These are phyloP conservation scores for Galerina marginata DNA, from an alignment of 768 basidiomycete species.

Conservation along the genomic window DNA sequence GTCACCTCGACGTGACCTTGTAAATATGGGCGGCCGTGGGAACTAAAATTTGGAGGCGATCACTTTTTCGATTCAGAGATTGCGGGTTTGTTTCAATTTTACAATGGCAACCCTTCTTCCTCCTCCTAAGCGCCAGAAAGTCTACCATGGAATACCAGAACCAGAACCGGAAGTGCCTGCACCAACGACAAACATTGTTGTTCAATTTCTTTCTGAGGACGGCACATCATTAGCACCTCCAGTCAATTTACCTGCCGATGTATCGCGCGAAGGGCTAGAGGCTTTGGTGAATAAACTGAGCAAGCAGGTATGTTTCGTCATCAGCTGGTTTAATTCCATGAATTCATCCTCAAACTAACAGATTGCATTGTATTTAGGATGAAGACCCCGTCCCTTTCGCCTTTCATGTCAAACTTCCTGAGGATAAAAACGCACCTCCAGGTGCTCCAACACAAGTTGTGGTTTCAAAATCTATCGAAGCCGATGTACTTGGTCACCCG, in stretches of 20 bases:
- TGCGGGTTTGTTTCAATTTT: background rate
- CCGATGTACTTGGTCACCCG: constrained; percentile 77
- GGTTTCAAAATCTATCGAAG: constrained; percentile 82
- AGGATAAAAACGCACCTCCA: constrained; percentile 49
- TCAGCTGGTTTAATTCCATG: constrained; percentile 20
- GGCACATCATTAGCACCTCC: constrained; percentile 82
- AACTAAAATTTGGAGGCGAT: background rate
- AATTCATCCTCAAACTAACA: constrained; percentile 25
- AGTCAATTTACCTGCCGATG: constrained; percentile 87
- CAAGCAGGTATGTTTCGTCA: constrained; percentile 58
- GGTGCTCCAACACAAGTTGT: constrained; percentile 77
- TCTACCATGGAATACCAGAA: constrained; percentile 75
- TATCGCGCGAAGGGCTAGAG: constrained; percentile 84
- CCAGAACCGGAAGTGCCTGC: constrained; percentile 55
- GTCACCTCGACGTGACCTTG: too few species aligned
- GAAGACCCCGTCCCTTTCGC: constrained; percentile 93
- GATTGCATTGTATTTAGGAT: constrained; percentile 45
- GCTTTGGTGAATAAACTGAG: constrained; percentile 87
- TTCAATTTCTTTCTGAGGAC: constrained; percentile 92
- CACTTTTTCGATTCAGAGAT: background rate
- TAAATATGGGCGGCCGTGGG: background rate
- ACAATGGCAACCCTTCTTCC: constrained; percentile 85
- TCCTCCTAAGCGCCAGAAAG: constrained; percentile 87
- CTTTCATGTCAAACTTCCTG: constrained; percentile 83
- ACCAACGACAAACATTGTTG: constrained; percentile 73